phyloP scores from a whole-genome alignment of 331 rosid genomes.

The Erythrophleum ivorense region DNA sequence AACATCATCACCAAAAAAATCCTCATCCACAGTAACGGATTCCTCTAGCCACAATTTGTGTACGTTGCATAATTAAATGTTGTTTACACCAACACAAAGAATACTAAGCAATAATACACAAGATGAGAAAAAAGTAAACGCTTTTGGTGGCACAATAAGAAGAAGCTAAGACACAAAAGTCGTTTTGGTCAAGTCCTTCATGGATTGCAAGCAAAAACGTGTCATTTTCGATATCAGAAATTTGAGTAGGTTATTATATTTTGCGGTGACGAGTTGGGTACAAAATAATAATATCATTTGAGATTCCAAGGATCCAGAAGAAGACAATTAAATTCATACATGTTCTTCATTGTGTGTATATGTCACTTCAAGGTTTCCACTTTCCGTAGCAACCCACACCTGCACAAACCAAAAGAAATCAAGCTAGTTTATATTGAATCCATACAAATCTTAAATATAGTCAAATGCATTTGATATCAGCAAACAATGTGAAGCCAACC shows the following conservation, averaged over 20 bases:
- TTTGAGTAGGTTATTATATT: background rate
- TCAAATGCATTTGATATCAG: background rate
- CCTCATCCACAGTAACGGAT: background rate
- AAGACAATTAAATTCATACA: conserved; percentile 46
- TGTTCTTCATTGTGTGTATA: conserved; percentile 81
- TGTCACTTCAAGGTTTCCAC: conserved; percentile 90
- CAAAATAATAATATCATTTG: background rate
- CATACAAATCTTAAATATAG: background rate
- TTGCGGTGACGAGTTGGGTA: background rate
- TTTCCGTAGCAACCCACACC: conserved; percentile 92
- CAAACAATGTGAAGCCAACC: conserved; percentile 51
- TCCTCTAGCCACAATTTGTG: background rate
- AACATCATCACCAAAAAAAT: conserved; percentile 9
- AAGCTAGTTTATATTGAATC: background rate
- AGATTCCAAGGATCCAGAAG: background rate
- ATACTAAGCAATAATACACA: background rate
- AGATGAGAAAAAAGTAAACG: background rate
- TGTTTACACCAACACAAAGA: background rate
- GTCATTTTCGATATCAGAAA: background rate
- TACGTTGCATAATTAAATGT: background rate
- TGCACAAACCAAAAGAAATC: conserved; percentile 43
- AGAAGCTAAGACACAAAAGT: background rate
- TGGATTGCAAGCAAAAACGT: background rate
- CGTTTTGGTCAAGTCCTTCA: background rate
- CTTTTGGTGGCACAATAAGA: background rate